Conservation (phyloP, 108 stramenopile species). For the Pseudonitzschia pungens region DNA sequence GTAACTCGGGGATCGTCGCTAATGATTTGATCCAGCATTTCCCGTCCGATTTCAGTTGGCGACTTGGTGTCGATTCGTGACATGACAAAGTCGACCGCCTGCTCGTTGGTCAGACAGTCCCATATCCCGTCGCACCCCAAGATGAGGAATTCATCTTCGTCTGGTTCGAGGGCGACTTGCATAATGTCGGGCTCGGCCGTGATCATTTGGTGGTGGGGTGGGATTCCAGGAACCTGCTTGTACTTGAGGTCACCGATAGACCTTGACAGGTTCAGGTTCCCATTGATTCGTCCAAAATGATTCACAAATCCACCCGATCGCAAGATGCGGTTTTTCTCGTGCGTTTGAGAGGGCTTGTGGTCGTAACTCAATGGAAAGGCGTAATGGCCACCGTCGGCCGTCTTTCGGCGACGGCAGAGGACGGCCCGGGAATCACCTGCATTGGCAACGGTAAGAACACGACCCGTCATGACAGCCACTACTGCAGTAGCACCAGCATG, state of each 20-base stretch:
- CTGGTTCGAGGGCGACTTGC: conserved; percentile 31
- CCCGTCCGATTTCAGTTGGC: conserved; percentile 69
- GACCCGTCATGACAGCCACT: conserved; percentile 81
- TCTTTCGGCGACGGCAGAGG: conserved; percentile 68
- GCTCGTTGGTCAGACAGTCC: conserved; percentile 93
- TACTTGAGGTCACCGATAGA: conserved; percentile 97
- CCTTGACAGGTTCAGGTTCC: conserved; percentile 92
- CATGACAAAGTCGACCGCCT: conserved; percentile 88
- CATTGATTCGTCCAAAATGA: conserved; percentile 94
- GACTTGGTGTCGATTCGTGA: conserved; percentile 68
- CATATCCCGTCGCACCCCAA: conserved; percentile 97
- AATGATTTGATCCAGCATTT: conserved; percentile 84
- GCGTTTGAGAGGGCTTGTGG: conserved; percentile 84
- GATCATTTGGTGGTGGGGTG: conserved; percentile 83
- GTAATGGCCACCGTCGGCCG: conserved; percentile 19
- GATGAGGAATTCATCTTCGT: conserved; percentile 88
- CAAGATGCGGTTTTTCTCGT: conserved; percentile 81
- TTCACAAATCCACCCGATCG: conserved; percentile 93
- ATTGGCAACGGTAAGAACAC: conserved; percentile 85
- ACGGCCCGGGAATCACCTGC: conserved; percentile 92
- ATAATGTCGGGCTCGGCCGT: conserved; percentile 91
- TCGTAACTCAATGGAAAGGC: conserved; percentile 75
- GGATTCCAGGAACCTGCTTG: conserved; percentile 84
- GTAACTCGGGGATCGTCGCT: conserved; percentile 82
- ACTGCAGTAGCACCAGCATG: conserved; percentile 95